Conservation (phyloP, 1,284 basidiomycete species). For the Cutaneotrichosporon cutaneum region DNA sequence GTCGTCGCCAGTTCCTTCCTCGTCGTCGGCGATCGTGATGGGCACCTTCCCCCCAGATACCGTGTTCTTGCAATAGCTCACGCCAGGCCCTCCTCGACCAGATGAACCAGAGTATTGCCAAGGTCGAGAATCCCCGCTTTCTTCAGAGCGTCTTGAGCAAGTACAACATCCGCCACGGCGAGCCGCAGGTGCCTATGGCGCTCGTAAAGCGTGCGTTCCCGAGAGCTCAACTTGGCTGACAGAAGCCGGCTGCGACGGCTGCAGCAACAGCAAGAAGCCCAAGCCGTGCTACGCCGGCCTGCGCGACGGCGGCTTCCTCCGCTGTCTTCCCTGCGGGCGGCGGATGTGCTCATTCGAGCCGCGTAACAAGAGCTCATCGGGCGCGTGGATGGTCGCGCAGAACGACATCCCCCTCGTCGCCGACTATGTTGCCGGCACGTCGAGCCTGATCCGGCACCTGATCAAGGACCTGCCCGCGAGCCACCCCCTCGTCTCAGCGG, state of each 20-base stretch:
- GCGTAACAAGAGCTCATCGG: conserved; percentile 4
- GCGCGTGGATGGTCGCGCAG: conserved; percentile 8
- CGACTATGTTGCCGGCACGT: conserved; percentile 3
- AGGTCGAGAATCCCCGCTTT: conserved; percentile 8
- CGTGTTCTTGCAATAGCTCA: neutral
- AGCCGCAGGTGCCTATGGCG: conserved; percentile 1
- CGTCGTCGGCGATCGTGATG: neutral
- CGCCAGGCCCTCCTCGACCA: neutral
- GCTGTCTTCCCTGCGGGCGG: conserved; percentile 5
- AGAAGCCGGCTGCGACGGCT: neutral
- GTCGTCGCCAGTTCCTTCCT: neutral
- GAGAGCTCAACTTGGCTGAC: neutral
- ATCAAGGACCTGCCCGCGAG: conserved; percentile 3
- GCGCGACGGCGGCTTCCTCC: conserved; percentile 4
- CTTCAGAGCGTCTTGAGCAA: conserved; percentile 4
- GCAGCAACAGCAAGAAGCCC: neutral
- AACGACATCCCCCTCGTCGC: conserved; percentile 10
- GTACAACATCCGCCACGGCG: neutral
- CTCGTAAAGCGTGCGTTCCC: neutral
- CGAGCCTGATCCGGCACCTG: conserved; percentile 1
- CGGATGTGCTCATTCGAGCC: conserved; percentile 9
- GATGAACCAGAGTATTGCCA: conserved; percentile 7
- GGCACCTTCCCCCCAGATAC: neutral
- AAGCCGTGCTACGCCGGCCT: conserved; percentile 3
- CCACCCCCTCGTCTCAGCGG: neutral